Evolutionary conservation across 306 rosid species (phyloP), one percentile per base, ranked within the genome.

Genomic region (Prosopis cineraria): DNA sequence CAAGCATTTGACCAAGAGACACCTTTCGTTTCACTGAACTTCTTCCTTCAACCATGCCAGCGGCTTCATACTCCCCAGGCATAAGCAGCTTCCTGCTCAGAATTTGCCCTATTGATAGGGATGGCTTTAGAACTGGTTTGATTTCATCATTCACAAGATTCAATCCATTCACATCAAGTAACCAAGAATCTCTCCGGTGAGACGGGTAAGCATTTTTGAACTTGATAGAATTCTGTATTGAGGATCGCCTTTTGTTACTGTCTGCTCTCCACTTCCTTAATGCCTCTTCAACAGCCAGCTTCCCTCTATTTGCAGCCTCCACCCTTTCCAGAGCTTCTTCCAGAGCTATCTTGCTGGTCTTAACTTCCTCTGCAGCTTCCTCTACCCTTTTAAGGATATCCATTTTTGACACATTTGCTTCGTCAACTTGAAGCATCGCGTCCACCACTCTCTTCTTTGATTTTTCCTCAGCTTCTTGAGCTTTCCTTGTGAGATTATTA

Each of bases 1-100:
- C 83, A 13, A 95, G 96, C 99, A 95, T 91, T 86, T 95, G 96
- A 81, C 96, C 99, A 24, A 95, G 76, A 0, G 99, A 95, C 53
- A 91, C 87, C 86, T 95, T 95, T 64, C 86, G 83, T 84, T 83
- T 91, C 66, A 60, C 88, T 0, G 89, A 82, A 68, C 41, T 79
- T 82, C 84, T 87, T 70, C 80, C 90, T 0, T 81, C 45, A 36
- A 47, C 53, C 72, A 48, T 24, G 41, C 27, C 85, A 0, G 74
- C 47, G 68, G 89, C 98, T 37, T 77, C 72, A 33, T 74, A 77
- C 72, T 91, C 87, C 13, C 81, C 98, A 0, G 97, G 93, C 27
- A 81, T 25, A 76, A 88, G 87, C 72, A 95, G 79, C 87, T 95
- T 95, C 87, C 90, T 70, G 90, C 97, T 95, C 70, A 95, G 76